These are phyloP conservation scores for Scheffersomyces insectosa DNA, from an alignment of 1,139 yeast species.

Conservation along the genomic window DNA sequence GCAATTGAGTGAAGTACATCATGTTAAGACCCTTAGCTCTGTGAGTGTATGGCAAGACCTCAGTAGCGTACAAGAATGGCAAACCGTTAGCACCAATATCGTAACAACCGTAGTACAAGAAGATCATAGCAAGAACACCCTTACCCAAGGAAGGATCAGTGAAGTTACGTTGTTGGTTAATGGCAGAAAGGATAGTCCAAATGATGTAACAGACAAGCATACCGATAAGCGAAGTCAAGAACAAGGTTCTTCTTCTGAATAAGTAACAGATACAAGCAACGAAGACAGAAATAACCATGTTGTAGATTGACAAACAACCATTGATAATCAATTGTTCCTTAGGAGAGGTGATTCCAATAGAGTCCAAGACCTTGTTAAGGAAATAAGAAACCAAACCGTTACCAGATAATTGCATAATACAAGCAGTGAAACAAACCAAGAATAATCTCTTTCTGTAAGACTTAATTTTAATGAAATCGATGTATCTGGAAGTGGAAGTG, in stretches of 20 bases:
- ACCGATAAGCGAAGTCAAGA: slow-evolving; percentile 33
- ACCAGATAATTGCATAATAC: slow-evolving; percentile 51
- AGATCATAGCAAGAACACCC: slow-evolving; percentile 48
- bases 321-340: slow-evolving; percentile 47
- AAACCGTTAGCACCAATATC: slow-evolving; percentile 43
- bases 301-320: slow-evolving; percentile 45
- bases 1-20: slow-evolving; percentile 5
- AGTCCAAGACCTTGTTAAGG: slow-evolving; percentile 45
- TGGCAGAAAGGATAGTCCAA: slow-evolving; percentile 41
- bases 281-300: slow-evolving; percentile 34
- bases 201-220: slow-evolving; percentile 42
- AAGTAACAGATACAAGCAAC: slow-evolving; percentile 30
- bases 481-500: slow-evolving; percentile 25
- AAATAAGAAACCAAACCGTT: slow-evolving; percentile 55
- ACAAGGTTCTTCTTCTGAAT: slow-evolving; percentile 49
- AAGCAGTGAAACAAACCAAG: slow-evolving; percentile 32
- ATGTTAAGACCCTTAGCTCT: slow-evolving; percentile 47
- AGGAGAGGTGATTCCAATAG: slow-evolving; percentile 49
- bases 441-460: slow-evolving; percentile 48
- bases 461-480: slow-evolving; percentile 35
- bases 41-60: slow-evolving; percentile 44
- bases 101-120: slow-evolving; percentile 39
- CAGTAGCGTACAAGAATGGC: slow-evolving; percentile 42
- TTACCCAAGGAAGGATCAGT: slow-evolving; percentile 34
- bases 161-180: slow-evolving; percentile 38